phyloP scores from a whole-genome alignment of 768 basidiomycete genomes.

The Boletus vinaceobasis region DNA sequence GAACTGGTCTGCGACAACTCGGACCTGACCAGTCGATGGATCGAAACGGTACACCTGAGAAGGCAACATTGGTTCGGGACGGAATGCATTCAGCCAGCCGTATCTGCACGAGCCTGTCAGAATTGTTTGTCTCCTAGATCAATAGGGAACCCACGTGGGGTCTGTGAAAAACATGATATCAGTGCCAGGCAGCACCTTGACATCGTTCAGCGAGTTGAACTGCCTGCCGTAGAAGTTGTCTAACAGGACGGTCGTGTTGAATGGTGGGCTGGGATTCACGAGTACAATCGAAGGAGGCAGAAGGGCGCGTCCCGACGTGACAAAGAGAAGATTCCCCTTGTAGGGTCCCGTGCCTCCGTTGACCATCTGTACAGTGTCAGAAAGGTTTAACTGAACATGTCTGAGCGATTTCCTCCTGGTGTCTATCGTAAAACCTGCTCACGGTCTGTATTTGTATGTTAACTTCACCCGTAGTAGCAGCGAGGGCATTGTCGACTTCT shows the following conservation, averaged over 20 bases:
- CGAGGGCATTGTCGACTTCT: conserved; percentile 48
- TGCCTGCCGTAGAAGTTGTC: conserved; percentile 81
- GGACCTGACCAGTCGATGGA: conserved; percentile 58
- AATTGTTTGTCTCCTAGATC: neutral
- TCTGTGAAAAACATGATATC: conserved; percentile 79
- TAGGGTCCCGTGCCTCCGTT: conserved; percentile 67
- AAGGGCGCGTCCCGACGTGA: conserved; percentile 63
- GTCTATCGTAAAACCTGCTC: conserved; percentile 3
- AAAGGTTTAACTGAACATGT: conserved; percentile 48
- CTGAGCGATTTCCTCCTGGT: neutral
- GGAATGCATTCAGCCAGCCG: conserved; percentile 63
- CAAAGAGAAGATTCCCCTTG: conserved; percentile 54
- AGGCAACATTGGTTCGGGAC: conserved; percentile 62
- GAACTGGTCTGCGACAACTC: conserved; percentile 77
- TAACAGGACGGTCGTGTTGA: conserved; percentile 65
- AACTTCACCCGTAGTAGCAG: conserved; percentile 33
- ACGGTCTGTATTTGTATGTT: conserved; percentile 50
- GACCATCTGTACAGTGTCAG: conserved; percentile 63
- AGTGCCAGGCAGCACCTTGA: conserved; percentile 66
- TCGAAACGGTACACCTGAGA: conserved; percentile 78
- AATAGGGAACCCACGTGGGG: conserved; percentile 43
- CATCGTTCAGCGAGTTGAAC: conserved; percentile 81
- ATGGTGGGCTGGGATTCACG: conserved; percentile 60
- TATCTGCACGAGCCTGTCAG: conserved; percentile 39
- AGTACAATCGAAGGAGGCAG: conserved; percentile 61